phyloP scores from a whole-genome alignment of 352 stramenopile species.

The Phytophthora sojae region DNA sequence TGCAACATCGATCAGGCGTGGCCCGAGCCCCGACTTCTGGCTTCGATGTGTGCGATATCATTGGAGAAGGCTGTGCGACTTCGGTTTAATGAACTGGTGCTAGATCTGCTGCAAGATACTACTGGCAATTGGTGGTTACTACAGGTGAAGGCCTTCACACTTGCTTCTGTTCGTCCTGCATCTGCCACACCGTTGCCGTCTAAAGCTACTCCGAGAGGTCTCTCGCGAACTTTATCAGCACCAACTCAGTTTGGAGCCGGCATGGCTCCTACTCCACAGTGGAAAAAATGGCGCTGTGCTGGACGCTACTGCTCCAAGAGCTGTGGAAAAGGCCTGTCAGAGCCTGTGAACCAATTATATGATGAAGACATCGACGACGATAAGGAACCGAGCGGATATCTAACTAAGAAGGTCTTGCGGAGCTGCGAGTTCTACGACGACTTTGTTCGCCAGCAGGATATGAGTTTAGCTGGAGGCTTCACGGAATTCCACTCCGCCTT shows the following conservation, averaged over 20 bases:
- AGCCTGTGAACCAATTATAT: conserved; percentile 14
- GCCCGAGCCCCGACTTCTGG: conserved; percentile 49
- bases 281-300: conserved; percentile 64
- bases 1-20: conserved; percentile 62
- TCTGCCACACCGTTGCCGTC: conserved; percentile 9
- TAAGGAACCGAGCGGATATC: conserved; percentile 47
- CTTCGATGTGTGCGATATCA: conserved; percentile 37
- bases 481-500: conserved; percentile 45
- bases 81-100: conserved; percentile 55
- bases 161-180: conserved; percentile 28
- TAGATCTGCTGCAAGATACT: conserved; percentile 66
- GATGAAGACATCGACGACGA: conserved; percentile 7
- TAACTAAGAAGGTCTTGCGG: conserved; percentile 73
- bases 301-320: conserved; percentile 41
- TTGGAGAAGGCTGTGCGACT: conserved; percentile 52
- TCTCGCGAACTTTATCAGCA: conserved; percentile 52
- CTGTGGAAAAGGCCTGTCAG: neutral
- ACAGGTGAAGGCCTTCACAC: conserved; percentile 75
- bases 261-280: conserved; percentile 11
- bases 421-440: conserved; percentile 75
- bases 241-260: conserved; percentile 47
- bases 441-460: conserved; percentile 46
- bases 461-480: conserved; percentile 58
- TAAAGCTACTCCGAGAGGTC: neutral
- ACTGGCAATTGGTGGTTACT: conserved; percentile 69